Evolutionary conservation across 1,284 basidiomycete genomes (phyloP), one percentile per base, ranked within the genome.

Genomic region (Rhodotorula sp.): DNA sequence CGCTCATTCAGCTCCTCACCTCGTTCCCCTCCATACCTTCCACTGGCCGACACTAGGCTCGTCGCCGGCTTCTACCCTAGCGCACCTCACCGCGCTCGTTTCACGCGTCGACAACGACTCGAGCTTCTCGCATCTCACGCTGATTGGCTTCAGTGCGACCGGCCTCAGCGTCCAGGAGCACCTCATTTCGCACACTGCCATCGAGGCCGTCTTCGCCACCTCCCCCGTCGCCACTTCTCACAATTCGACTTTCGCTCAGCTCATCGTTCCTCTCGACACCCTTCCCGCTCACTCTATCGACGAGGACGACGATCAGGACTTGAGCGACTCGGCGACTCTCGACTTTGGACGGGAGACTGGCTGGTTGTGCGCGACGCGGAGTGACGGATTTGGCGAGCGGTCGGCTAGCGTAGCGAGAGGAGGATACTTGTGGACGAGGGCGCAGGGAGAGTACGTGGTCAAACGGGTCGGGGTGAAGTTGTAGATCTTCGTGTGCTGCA

Each of bases 101-200:
- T 50, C 44, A 40, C n/a, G 30, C 4, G n/a, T 26, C 3, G 18
- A 26, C 1, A 34, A n/a, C 4, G 30, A 8, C 47, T 4, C 20
- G 0, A 11, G 13, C 18, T 15, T 15, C 22, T 20, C 61, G 8
- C 66, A 65, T 28, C 44, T 73, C 26, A 40, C 59, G 1, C 61
- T 73, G 3, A 26, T 52, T 10, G 71, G 55, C 0, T 70, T 66
- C 58, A 64, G 61, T 1, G 2, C 13, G 3, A 68, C 65, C 4
- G 71, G 71, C 2, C 7, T 70, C 15, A 16, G 30, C 40, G 55
- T 70, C 1, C 60, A 66, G 11, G 69, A 73, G 48, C 64, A 63
- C 2, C 30, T 51, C 7, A 3, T 68, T n/a, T 54, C 63, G 3
- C 55, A 56, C 56, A 44, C 64, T 1, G 47, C 34, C 8, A 10